Evolutionary conservation across 2,329 filamentous ascomycete species (phyloP).

Genomic region (Xylariaceae sp.): DNA sequence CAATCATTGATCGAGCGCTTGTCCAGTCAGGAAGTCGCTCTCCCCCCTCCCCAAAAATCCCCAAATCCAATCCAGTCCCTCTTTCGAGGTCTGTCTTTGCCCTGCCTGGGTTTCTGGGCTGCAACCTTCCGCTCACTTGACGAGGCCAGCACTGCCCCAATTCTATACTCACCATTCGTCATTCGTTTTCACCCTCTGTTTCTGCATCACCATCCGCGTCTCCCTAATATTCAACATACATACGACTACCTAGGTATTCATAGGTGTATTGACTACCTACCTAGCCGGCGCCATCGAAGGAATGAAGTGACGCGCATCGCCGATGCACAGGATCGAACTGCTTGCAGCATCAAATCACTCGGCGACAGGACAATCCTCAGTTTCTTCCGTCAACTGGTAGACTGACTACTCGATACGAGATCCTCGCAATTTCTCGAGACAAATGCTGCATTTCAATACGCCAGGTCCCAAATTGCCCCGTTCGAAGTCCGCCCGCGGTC

Average conservation of each 20-base stretch:
- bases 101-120: slow-evolving; percentile 6
- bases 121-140: slow-evolving; percentile 12
- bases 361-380: background rate
- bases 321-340: slow-evolving; percentile 9
- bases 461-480: slow-evolving; percentile 7
- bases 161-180: slow-evolving; percentile 22
- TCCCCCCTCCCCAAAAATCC: background rate
- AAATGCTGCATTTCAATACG: slow-evolving; percentile 26
- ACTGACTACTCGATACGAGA: slow-evolving; percentile 8
- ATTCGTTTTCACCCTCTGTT: slow-evolving; percentile 26
- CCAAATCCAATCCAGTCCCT: background rate
- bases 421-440: background rate
- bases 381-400: slow-evolving; percentile 4
- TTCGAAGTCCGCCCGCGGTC: background rate
- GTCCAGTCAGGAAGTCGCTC: background rate
- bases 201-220: slow-evolving; percentile 3
- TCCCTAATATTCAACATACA: background rate
- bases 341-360: slow-evolving; percentile 1
- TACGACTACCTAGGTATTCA: background rate
- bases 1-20: background rate
- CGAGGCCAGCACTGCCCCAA: slow-evolving; percentile 21
- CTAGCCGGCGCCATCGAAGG: background rate
- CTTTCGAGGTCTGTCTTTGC: background rate
- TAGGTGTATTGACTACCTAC: slow-evolving; percentile 1
- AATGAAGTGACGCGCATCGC: slow-evolving; percentile 1